Conservation (phyloP, 495 filamentous ascomycete species). For the Talaromyces liani region DNA sequence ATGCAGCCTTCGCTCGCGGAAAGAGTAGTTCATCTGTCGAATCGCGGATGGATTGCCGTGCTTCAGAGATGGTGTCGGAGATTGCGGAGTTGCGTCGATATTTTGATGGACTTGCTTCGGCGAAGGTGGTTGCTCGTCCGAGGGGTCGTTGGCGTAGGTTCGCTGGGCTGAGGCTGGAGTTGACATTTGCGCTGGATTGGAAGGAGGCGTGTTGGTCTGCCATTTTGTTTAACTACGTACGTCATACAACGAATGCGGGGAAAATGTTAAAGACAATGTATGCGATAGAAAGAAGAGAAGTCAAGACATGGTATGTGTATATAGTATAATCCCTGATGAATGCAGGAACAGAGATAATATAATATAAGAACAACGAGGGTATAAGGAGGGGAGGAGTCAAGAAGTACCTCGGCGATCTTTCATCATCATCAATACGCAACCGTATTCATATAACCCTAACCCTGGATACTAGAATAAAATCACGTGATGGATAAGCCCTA, state of each 20-base stretch:
- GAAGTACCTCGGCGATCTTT: neutral
- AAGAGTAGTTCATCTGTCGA: conserved; percentile 70
- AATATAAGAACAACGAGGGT: too few species aligned
- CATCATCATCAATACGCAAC: neutral
- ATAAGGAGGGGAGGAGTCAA: neutral
- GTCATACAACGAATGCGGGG: conserved; percentile 1
- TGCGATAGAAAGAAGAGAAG: neutral
- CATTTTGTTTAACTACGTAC: neutral
- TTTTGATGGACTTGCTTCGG: conserved; percentile 20
- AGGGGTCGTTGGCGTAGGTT: conserved; percentile 36
- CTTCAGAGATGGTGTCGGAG: conserved; percentile 64
- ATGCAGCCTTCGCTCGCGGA: conserved; percentile 38
- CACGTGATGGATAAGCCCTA: too few species aligned
- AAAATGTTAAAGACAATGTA: neutral
- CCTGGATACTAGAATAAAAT: too few species aligned
- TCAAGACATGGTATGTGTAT: neutral
- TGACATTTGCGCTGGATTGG: neutral
- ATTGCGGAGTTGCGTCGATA: conserved; percentile 64
- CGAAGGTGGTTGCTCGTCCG: conserved; percentile 32
- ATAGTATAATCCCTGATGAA: neutral
- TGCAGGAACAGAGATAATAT: neutral
- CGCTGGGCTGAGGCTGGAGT: conserved; percentile 6
- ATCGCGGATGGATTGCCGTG: conserved; percentile 55
- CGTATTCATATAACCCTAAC: neutral
- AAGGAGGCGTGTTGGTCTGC: conserved; percentile 5